Conservation (phyloP, 768 basidiomycete species). For the Nidula microcarpa region DNA sequence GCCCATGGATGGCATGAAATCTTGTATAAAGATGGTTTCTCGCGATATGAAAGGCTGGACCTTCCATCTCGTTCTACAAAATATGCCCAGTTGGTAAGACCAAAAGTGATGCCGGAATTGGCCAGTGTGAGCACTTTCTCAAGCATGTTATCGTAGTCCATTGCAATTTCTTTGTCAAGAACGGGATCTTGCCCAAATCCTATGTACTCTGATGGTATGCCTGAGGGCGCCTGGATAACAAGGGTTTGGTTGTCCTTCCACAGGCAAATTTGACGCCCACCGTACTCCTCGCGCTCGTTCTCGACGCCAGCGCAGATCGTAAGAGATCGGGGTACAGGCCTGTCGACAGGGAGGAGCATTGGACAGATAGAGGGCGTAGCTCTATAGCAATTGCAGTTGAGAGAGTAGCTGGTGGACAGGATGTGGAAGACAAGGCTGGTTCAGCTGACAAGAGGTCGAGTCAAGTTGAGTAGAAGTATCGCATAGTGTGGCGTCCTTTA, state of each 20-base stretch:
- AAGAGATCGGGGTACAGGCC: neutral
- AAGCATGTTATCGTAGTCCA: neutral
- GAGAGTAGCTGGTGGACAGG: too few species aligned
- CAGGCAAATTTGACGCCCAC: neutral
- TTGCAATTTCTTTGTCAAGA: neutral
- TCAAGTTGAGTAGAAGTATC: too few species aligned
- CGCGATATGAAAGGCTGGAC: constrained; percentile 23
- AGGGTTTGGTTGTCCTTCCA: neutral
- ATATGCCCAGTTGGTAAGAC: constrained; percentile 32
- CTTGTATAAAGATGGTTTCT: constrained; percentile 16
- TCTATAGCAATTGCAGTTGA: neutral
- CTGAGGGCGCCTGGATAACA: neutral
- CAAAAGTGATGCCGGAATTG: constrained; percentile 11
- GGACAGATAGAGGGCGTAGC: neutral
- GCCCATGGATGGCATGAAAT: constrained; percentile 28
- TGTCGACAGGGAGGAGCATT: neutral
- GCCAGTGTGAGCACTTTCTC: neutral
- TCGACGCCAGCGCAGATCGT: neutral
- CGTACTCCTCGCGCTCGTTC: neutral
- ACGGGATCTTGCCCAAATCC: neutral
- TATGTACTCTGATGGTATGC: neutral
- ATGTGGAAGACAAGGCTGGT: too few species aligned
- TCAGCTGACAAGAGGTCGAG: too few species aligned
- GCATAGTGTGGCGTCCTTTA: too few species aligned
- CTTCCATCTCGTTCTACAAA: constrained; percentile 21